A percentile compares a stretch with the other conserved stretches of the same genome.
Evolutionary conservation across 768 basidiomycete genomes (phyloP).

Genomic region (Naganishia vaughanmartiniae): DNA sequence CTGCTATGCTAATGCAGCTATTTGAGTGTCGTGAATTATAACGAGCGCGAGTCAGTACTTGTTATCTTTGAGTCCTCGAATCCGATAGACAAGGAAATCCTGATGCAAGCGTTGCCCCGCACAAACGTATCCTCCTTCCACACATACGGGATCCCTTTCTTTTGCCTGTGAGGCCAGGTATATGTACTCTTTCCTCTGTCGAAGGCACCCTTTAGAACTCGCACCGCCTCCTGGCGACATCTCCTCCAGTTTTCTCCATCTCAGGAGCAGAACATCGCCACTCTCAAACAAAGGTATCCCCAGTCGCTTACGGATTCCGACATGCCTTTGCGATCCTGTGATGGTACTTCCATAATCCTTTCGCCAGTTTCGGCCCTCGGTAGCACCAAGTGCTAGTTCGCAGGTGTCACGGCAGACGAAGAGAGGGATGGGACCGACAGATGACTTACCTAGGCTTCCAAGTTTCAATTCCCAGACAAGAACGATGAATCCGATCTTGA

Average conservation of each 20-base stretch:
- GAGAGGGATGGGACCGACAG: background rate
- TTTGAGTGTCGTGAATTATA: background rate
- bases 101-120: background rate
- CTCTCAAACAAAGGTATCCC: background rate
- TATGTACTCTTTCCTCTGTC: background rate
- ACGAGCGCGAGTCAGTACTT: background rate
- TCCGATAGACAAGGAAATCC: background rate
- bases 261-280: background rate
- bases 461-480: too few relatives aligned
- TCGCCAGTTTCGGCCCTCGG: background rate
- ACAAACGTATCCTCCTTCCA: background rate
- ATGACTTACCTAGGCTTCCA: background rate
- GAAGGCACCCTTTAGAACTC: background rate
- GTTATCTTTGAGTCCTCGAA: background rate
- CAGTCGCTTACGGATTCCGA: background rate
- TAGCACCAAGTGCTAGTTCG: background rate
- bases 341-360: background rate
- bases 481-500: too few relatives aligned
- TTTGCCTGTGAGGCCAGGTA: background rate
- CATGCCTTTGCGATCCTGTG: slow-evolving; percentile 5
- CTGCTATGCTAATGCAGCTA: too few relatives aligned
- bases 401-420: background rate
- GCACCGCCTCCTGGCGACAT: background rate
- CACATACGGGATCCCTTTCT: background rate
- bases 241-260: background rate